A percentile compares a stretch with the other conserved stretches of the same genome.
These are phyloP conservation scores for Punctularia strigosozonata DNA, from an alignment of 768 basidiomycete species.

Conservation along the genomic window DNA sequence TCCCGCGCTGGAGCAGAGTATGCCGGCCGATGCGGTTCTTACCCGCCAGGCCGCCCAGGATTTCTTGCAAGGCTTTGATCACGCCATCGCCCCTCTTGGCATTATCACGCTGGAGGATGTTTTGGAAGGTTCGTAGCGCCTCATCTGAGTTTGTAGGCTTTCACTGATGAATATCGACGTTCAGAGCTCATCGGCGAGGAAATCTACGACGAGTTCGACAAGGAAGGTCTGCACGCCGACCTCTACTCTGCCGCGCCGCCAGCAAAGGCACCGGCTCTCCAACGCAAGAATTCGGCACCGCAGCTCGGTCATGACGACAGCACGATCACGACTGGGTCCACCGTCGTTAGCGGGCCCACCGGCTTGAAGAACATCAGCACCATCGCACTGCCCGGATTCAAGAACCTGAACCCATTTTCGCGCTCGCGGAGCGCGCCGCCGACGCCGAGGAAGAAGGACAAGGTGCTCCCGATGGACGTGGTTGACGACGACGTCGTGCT, in stretches of 20 bases:
- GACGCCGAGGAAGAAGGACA: slow-evolving; percentile 8
- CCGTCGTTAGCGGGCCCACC: neutral
- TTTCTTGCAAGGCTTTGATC: slow-evolving; percentile 78
- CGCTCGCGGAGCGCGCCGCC: slow-evolving; percentile 17
- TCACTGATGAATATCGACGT: neutral
- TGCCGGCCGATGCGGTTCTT: slow-evolving; percentile 83
- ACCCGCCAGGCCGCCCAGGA: slow-evolving; percentile 60
- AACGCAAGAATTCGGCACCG: slow-evolving; percentile 8
- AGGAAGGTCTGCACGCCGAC: slow-evolving; percentile 33
- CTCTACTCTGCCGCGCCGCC: slow-evolving; percentile 6
- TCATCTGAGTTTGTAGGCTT: neutral
- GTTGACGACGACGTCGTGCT: neutral
- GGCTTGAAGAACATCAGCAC: slow-evolving; percentile 10
- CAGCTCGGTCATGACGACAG: slow-evolving; percentile 7
- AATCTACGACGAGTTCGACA: slow-evolving; percentile 86
- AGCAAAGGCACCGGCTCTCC: slow-evolving; percentile 8
- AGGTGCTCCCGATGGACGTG: too few relatives aligned
- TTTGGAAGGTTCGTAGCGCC: slow-evolving; percentile 55
- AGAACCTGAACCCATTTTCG: slow-evolving; percentile 12
- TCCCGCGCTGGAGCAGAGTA: slow-evolving; percentile 57
- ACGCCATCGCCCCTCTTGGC: slow-evolving; percentile 73
- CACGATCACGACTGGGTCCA: slow-evolving; percentile 1
- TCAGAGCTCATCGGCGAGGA: slow-evolving; percentile 86
- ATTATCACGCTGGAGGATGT: slow-evolving; percentile 93
- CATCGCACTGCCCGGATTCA: slow-evolving; percentile 9